These are phyloP conservation scores for Podila minutissima DNA, from an alignment of 192 early-diverging fungal genomes.

Conservation along the genomic window DNA sequence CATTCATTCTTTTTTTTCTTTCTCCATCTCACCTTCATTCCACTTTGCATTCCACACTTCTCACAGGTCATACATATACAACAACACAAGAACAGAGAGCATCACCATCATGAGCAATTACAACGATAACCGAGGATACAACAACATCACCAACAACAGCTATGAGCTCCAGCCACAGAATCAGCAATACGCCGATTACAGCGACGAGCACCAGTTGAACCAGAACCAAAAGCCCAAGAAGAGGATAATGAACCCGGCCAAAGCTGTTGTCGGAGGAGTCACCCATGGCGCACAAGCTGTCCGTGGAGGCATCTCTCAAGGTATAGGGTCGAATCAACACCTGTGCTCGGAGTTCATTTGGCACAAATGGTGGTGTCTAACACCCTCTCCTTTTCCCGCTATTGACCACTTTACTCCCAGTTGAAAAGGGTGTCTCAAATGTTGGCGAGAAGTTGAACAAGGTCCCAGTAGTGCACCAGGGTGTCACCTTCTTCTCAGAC, in stretches of 20 bases:
- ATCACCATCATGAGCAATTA: conserved; percentile 16
- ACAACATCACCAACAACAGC: conserved; percentile 8
- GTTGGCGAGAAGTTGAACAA: conserved; percentile 17
- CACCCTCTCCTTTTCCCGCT: background rate
- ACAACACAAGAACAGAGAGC: no score
- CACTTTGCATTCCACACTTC: background rate
- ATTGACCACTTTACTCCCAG: background rate
- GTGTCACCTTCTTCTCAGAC: conserved; percentile 56
- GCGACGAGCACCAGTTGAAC: conserved; percentile 3
- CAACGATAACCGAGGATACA: conserved; percentile 10
- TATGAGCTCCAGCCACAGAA: background rate
- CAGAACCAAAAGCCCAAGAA: conserved; percentile 11
- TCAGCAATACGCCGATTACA: background rate
- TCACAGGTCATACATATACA: background rate
- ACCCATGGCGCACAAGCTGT: conserved; percentile 15
- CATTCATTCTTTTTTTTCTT: background rate
- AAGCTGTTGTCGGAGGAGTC: conserved; percentile 12
- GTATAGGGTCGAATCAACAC: background rate
- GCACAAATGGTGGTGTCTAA: background rate
- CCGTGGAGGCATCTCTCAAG: conserved; percentile 10
- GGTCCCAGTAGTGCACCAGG: conserved; percentile 40
- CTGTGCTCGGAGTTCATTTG: no score
- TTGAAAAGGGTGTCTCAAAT: conserved; percentile 24
- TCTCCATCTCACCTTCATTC: background rate
- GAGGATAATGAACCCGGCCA: conserved; percentile 17